Evolutionary conservation across 2,329 filamentous ascomycete species (phyloP).

Genomic region (Helotiales sp.): DNA sequence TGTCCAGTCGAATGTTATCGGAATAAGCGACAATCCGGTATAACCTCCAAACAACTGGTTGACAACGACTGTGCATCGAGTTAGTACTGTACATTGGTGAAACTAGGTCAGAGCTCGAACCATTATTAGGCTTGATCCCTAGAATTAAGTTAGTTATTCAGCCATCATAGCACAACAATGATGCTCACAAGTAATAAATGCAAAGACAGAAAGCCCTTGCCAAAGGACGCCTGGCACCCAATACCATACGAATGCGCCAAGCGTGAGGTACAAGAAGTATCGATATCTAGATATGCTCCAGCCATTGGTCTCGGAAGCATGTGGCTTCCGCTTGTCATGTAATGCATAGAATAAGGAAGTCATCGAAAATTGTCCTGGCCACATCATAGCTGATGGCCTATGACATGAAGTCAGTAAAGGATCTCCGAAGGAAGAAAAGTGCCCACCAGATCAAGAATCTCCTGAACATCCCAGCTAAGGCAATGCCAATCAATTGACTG

Average conservation of each 20-base stretch:
- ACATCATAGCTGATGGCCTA: slow-evolving; percentile 27
- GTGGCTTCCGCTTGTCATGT: slow-evolving; percentile 60
- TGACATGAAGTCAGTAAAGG: not conserved
- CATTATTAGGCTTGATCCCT: slow-evolving; percentile 71
- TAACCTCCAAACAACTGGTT: slow-evolving; percentile 72
- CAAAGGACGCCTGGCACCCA: slow-evolving; percentile 62
- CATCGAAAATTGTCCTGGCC: slow-evolving; percentile 24
- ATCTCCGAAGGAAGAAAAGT: not conserved
- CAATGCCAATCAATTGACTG: slow-evolving; percentile 63
- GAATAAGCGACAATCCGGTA: slow-evolving; percentile 67
- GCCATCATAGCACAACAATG: slow-evolving; percentile 41
- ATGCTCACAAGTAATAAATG: slow-evolving; percentile 69
- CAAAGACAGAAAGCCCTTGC: slow-evolving; percentile 69
- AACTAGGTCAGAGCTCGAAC: too few species aligned
- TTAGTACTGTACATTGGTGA: too few species aligned
- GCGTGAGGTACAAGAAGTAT: slow-evolving; percentile 39
- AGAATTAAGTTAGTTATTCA: slow-evolving; percentile 66
- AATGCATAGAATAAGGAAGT: slow-evolving; percentile 38
- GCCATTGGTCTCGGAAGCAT: slow-evolving; percentile 53
- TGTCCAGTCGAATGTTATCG: slow-evolving; percentile 76
- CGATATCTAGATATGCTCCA: slow-evolving; percentile 49
- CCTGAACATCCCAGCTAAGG: slow-evolving; percentile 59
- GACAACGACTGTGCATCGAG: too few species aligned
- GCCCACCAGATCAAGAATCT: slow-evolving; percentile 53
- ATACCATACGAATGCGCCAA: slow-evolving; percentile 50